Conservation (phyloP, 1,139 yeast species). For the Kodamaea sp. region DNA sequence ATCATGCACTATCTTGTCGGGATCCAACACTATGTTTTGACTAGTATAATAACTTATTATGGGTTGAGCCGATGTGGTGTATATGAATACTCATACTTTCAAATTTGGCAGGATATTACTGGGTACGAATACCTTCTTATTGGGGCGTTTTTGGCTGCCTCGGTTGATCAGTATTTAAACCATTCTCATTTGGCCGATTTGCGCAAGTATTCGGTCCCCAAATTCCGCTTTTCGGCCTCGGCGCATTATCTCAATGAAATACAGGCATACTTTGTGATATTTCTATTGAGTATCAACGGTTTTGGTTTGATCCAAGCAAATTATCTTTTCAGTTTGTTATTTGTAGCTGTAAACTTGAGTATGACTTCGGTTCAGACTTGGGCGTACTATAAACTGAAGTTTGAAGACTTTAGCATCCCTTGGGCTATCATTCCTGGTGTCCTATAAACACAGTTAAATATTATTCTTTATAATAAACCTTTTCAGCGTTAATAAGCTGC, state of each 20-base stretch:
- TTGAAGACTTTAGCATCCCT: conserved; percentile 9
- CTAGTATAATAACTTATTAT: conserved; percentile 14
- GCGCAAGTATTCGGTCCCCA: conserved; percentile 66
- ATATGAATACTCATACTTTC: too few species aligned
- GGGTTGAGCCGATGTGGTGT: conserved; percentile 1
- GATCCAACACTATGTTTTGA: conserved; percentile 53
- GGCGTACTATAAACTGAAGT: conserved; percentile 42
- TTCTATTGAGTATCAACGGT: conserved; percentile 18
- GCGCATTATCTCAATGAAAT: conserved; percentile 85
- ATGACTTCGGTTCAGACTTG: conserved; percentile 61
- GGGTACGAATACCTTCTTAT: conserved; percentile 10
- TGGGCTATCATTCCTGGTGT: conserved; percentile 11
- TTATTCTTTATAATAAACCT: too few species aligned
- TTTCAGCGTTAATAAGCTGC: too few species aligned
- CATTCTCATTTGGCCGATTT: conserved; percentile 61
- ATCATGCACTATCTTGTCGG: conserved; percentile 77
- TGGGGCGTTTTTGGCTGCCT: conserved; percentile 37
- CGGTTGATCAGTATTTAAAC: conserved; percentile 53
- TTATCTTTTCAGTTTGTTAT: conserved; percentile 32
- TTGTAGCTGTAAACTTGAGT: conserved; percentile 62
- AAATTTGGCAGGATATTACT: too few species aligned
- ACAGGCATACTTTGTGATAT: conserved; percentile 48
- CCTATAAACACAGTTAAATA: too few species aligned
- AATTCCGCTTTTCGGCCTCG: conserved; percentile 52
- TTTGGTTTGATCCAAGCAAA: conserved; percentile 12